phyloP scores from a whole-genome alignment of 129 eudicot genomes.

The Flaveria trinervia region DNA sequence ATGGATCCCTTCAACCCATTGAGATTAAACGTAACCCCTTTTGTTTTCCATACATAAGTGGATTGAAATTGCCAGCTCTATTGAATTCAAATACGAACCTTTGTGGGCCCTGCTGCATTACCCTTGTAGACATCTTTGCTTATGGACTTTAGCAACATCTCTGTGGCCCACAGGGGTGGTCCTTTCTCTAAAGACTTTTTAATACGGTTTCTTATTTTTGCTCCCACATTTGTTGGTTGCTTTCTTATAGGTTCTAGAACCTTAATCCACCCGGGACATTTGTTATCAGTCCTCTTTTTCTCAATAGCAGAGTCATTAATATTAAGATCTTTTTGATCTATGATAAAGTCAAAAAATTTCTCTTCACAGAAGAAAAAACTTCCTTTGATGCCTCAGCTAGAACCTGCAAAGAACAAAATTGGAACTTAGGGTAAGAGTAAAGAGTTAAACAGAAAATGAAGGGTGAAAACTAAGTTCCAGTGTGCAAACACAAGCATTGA shows the following conservation, averaged over 20 bases:
- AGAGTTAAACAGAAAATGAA: not conserved
- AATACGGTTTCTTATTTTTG: constrained; percentile 72
- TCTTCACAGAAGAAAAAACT: constrained; percentile 60
- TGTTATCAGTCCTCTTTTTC: constrained; percentile 32
- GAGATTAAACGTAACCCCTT: not conserved
- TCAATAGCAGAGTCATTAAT: constrained; percentile 35
- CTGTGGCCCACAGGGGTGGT: constrained; percentile 93
- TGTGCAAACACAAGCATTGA: constrained; percentile 5
- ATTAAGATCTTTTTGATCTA: constrained; percentile 52
- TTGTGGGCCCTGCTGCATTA: constrained; percentile 98
- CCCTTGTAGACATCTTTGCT: constrained; percentile 95
- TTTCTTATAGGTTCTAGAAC: constrained; percentile 86
- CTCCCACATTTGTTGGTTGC: constrained; percentile 92
- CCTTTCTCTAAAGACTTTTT: constrained; percentile 56
- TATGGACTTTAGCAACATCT: constrained; percentile 69
- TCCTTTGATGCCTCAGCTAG: constrained; percentile 80
- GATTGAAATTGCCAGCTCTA: not conserved
- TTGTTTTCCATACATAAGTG: not conserved
- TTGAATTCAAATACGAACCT: constrained; percentile 47
- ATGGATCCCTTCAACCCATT: not conserved
- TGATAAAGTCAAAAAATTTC: constrained; percentile 37
- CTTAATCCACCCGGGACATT: constrained; percentile 81
- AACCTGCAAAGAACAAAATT: constrained; percentile 54
- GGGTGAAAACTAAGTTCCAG: not conserved
- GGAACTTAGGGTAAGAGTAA: not conserved